Percentiles rank a stretch among this genome's conserved stretches.
Conservation (phyloP, 371 early-diverging fungal species). For the Circinella minor region DNA sequence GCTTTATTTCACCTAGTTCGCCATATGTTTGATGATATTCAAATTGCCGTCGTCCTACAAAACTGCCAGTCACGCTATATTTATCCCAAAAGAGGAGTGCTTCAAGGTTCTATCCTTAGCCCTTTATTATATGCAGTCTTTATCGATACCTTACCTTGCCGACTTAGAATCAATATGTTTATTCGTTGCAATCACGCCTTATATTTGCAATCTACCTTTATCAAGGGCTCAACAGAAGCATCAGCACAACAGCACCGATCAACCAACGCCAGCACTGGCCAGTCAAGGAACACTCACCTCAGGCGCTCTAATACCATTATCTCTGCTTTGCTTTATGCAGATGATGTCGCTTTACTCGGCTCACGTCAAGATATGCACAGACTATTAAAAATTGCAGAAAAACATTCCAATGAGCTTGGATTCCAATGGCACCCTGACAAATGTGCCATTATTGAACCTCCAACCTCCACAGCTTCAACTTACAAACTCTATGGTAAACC, state of each 20-base stretch:
- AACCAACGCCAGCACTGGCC: too few species aligned
- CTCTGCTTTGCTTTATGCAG: neutral
- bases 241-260: neutral
- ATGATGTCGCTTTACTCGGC: too few species aligned
- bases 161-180: neutral
- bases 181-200: neutral
- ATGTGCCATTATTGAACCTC: too few species aligned
- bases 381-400: too few species aligned
- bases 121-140: constrained; percentile 31
- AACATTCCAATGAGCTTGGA: too few species aligned
- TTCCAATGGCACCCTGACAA: too few species aligned
- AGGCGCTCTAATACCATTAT: neutral
- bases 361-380: too few species aligned
- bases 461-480: neutral
- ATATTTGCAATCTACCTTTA: neutral
- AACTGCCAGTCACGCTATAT: constrained; percentile 14
- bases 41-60: constrained; percentile 11
- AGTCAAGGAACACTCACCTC: too few species aligned
- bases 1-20: constrained; percentile 6
- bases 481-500: neutral
- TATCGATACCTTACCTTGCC: constrained; percentile 24
- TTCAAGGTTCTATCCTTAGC: constrained; percentile 33
- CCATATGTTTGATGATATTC: constrained; percentile 24
- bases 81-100: constrained; percentile 22
- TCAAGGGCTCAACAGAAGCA: neutral